phyloP scores from a whole-genome alignment of 352 stramenopile species.

The Albugo laibachii region DNA sequence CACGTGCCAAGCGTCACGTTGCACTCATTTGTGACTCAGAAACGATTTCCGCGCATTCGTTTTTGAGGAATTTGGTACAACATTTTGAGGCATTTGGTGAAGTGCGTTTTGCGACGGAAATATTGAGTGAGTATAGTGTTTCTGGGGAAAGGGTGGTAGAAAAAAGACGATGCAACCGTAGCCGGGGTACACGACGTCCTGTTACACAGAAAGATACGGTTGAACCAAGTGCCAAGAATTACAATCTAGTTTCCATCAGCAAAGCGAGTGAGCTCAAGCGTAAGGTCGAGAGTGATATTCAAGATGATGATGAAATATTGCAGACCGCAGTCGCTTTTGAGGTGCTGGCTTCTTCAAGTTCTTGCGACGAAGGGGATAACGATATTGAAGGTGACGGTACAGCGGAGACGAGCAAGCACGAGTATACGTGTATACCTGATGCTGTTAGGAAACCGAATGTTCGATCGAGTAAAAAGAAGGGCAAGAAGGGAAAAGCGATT shows the following conservation, averaged over 20 bases:
- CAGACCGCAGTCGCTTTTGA: conserved; percentile 21
- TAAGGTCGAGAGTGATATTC: conserved; percentile 3
- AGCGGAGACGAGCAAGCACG: background rate
- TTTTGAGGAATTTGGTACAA: conserved; percentile 75
- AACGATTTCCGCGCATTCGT: conserved; percentile 81
- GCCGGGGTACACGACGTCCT: background rate
- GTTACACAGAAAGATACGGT: background rate
- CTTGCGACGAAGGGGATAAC: conserved; percentile 9
- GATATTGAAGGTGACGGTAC: conserved; percentile 13
- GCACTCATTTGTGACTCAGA: conserved; percentile 88
- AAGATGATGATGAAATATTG: conserved; percentile 4
- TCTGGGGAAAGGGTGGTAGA: conserved; percentile 6
- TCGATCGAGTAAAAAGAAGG: background rate
- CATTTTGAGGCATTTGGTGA: conserved; percentile 91
- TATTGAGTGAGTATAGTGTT: conserved; percentile 36
- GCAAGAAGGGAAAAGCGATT: conserved; percentile 1
- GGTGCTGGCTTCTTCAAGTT: conserved; percentile 11
- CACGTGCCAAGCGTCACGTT: conserved; percentile 89
- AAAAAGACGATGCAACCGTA: too few species aligned
- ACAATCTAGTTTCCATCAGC: background rate
- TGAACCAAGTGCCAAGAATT: background rate
- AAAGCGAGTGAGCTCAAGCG: background rate
- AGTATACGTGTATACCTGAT: background rate
- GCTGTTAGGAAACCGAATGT: background rate
- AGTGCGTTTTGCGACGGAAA: conserved; percentile 72